Percentiles rank a stretch among this genome's conserved stretches.
Conservation (phyloP, 2,329 filamentous ascomycete genomes). For the Plectosphaerella plurivora region DNA sequence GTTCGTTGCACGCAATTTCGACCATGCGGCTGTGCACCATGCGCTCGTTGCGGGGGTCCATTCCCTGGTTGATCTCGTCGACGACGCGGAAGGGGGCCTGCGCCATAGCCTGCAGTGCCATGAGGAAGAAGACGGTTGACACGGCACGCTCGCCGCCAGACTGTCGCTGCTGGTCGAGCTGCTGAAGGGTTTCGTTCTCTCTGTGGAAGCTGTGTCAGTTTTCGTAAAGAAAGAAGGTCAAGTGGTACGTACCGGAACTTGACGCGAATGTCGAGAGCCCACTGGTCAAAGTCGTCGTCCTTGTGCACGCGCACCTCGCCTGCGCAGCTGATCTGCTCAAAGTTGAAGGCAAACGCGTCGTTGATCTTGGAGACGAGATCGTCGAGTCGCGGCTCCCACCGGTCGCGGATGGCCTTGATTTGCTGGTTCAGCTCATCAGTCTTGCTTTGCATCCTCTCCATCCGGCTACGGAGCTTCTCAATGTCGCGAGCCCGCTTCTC, state of each 20-base stretch:
- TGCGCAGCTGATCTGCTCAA: conserved; percentile 88
- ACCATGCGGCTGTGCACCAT: conserved; percentile 99
- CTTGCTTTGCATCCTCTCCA: conserved; percentile 48
- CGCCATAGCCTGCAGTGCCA: conserved; percentile 92
- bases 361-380: conserved; percentile 75
- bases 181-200: conserved; percentile 75
- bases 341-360: conserved; percentile 87
- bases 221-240: not conserved
- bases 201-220: conserved; percentile 29
- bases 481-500: conserved; percentile 70
- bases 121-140: conserved; percentile 97
- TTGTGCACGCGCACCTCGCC: conserved; percentile 88
- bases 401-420: conserved; percentile 61
- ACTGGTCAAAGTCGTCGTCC: conserved; percentile 87
- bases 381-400: conserved; percentile 84
- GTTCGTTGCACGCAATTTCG: conserved; percentile 86
- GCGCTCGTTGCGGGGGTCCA: conserved; percentile 97
- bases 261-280: conserved; percentile 91
- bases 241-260: conserved; percentile 68
- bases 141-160: conserved; percentile 95
- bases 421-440: conserved; percentile 50
- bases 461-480: conserved; percentile 52
- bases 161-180: conserved; percentile 87
- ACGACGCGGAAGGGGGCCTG: conserved; percentile 96
- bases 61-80: conserved; percentile 99